Evolutionary conservation across 2,329 filamentous ascomycete genomes (phyloP).

Genomic region (Paracamarosporium sp.): DNA sequence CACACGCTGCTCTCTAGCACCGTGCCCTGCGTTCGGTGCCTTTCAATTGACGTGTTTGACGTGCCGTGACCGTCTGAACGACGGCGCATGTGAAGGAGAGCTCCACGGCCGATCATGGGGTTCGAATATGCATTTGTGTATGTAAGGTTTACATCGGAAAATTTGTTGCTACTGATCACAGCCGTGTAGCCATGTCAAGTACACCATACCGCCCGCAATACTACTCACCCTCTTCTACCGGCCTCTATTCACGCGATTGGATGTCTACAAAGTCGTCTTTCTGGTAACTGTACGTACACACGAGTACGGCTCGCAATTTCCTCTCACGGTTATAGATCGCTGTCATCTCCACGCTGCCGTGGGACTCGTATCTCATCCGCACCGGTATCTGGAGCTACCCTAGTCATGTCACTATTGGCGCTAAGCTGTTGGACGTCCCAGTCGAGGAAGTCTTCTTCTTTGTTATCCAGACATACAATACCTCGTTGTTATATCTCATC

Average conservation of each 20-base stretch:
- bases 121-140: constrained; percentile 70
- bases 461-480: constrained; percentile 77
- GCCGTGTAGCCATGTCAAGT: constrained; percentile 65
- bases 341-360: constrained; percentile 72
- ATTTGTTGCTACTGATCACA: neutral
- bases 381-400: constrained; percentile 76
- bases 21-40: constrained; percentile 22
- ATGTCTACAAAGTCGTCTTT: constrained; percentile 68
- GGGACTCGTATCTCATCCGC: constrained; percentile 77
- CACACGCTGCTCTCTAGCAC: constrained; percentile 25
- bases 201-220: constrained; percentile 69
- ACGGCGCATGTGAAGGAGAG: constrained; percentile 15
- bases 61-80: constrained; percentile 3
- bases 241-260: constrained; percentile 67
- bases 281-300: constrained; percentile 57
- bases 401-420: constrained; percentile 67
- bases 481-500: constrained; percentile 71
- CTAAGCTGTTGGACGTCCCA: constrained; percentile 69
- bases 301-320: neutral
- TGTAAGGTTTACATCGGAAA: constrained; percentile 34
- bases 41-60: constrained; percentile 23
- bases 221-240: constrained; percentile 65
- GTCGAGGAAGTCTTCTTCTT: constrained; percentile 80
- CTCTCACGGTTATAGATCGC: constrained; percentile 58
- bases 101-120: constrained; percentile 54